Base-by-base conservation (phyloP, 257 asterid genomes). In the Primulina huaijiensis region DNA sequence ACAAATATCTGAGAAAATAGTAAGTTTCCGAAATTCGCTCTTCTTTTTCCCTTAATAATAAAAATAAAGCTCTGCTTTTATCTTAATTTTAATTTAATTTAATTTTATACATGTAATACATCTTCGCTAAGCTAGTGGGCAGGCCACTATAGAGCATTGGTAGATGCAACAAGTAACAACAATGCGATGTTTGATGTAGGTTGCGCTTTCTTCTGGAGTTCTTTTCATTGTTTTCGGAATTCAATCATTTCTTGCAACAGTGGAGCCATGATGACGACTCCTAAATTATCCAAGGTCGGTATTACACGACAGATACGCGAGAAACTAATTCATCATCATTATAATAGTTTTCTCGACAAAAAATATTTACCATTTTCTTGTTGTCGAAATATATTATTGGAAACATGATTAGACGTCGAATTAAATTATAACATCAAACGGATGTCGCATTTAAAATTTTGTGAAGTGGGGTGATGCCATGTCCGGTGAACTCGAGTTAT, bases 191-290 rank as follows among this genome's bases (percentile, higher is more conserved):
- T 55, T 43, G 29, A 34, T 84, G 74, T 72, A 91, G 97, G 94
- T 91, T 79, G 95, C 93, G 29, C 86, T 94, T 37, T 90, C 90
- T 0, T 96, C 97, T 58, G 99, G 99, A 71, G 43, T 81, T 80
- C 99, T 94, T 46, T 94, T 94, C 82, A 88, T 94, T 62, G 85
- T 88, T 66, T 94, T 94, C 8, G 99, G 99, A 63, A 89, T 94
- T 61, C 99, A 94, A 66, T 94, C 99, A 31, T 83, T 89, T 77
- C 96, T 94, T 74, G 80, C 97, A 23, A 78, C 93, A 0, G 83
- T 88, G 14, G 85, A 87, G 59, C 82, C 75, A 34, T 84, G 69
- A 83, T 35, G 77, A 38, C 35, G 77, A 38, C 70, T 69, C 70
- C 72, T 37, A 68, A 65, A 35, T 8, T 14, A 46, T 2, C 19